Conservation (phyloP, 2,329 filamentous ascomycete species). For the Rhynchosporium agropyri region DNA sequence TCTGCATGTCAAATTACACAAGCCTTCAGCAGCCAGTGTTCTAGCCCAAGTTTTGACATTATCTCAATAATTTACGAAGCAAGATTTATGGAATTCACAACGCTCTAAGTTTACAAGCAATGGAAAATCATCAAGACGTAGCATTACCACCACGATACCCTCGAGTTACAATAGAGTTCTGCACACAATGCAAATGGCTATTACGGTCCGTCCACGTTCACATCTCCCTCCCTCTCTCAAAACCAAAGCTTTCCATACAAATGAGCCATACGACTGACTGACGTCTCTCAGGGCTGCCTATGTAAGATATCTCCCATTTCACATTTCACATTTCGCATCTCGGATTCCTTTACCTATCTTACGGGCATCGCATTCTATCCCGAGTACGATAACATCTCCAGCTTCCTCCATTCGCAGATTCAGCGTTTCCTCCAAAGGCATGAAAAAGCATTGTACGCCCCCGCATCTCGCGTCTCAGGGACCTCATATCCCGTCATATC, state of each 20-base stretch:
- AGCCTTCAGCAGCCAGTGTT: background rate
- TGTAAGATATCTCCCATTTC: constrained; percentile 5
- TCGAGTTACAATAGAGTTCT: constrained; percentile 85
- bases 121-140: constrained; percentile 18
- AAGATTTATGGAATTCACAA: background rate
- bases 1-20: background rate
- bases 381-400: background rate
- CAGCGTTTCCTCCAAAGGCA: constrained; percentile 9
- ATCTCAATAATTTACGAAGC: background rate
- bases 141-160: constrained; percentile 54
- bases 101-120: background rate
- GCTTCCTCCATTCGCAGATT: constrained; percentile 7
- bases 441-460: constrained; percentile 7
- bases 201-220: constrained; percentile 63
- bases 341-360: background rate
- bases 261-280: background rate
- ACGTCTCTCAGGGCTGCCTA: constrained; percentile 11
- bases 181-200: constrained; percentile 92
- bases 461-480: constrained; percentile 13
- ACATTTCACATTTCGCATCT: background rate
- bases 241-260: background rate
- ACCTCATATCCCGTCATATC: background rate
- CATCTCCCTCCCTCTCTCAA: constrained; percentile 10
- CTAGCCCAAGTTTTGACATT: background rate
- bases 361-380: background rate